phyloP scores from a whole-genome alignment of 1,284 basidiomycete species.

The Sporisorium iseilematis-ciliati region DNA sequence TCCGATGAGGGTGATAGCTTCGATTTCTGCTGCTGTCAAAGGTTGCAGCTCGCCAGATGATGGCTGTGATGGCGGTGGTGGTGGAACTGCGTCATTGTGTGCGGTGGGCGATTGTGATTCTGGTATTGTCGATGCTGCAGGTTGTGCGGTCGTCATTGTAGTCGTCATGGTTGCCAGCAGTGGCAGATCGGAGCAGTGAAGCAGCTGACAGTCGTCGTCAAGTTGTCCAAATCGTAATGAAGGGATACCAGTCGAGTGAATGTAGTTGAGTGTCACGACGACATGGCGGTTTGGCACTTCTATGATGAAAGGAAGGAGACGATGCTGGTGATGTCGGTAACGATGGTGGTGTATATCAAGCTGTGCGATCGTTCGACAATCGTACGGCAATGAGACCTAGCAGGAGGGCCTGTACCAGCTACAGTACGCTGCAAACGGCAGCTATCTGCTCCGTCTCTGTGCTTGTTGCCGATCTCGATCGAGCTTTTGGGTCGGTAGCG shows the following conservation, averaged over 20 bases:
- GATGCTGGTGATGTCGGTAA: neutral
- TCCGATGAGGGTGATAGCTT: conserved; percentile 32
- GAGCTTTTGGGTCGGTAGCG: neutral
- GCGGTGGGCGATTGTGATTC: neutral
- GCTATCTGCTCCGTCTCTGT: neutral
- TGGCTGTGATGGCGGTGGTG: conserved; percentile 5
- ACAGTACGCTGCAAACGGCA: neutral
- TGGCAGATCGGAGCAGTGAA: neutral
- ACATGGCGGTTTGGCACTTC: neutral
- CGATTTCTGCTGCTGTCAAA: conserved; percentile 27
- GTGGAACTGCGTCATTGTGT: conserved; percentile 2
- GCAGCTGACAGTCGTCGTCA: neutral
- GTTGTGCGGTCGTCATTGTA: conserved; percentile 4
- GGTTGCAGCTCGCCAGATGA: conserved; percentile 20
- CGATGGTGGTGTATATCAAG: conserved; percentile 11
- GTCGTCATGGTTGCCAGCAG: neutral
- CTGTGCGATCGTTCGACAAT: neutral
- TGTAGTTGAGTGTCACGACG: neutral
- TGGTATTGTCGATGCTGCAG: conserved; percentile 5
- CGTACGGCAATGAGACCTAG: neutral
- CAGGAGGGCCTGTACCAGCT: too few species aligned
- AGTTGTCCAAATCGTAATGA: neutral
- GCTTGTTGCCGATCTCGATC: conserved; percentile 3
- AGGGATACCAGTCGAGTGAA: too few species aligned
- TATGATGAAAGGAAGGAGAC: neutral